Base-by-base conservation (phyloP, 129 eudicot species). In the Smallanthus sonchifolius region DNA sequence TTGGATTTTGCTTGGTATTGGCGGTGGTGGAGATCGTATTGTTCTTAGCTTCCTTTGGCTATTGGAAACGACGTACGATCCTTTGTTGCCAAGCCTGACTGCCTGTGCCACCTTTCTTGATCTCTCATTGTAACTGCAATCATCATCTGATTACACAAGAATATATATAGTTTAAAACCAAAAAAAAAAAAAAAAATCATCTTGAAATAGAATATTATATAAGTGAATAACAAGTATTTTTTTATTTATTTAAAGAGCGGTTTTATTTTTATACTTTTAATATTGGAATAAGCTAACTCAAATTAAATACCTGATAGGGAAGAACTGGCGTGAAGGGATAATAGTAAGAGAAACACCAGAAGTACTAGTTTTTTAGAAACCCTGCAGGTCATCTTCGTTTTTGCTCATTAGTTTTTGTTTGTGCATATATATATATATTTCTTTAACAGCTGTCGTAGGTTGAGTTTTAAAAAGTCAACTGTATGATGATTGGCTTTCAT, bases 31-130 rank as follows among this genome's bases (percentile, higher is more conserved):
- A 19, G 62, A 55, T 55, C 36, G 11, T 2, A 2, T 40, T n/a
- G 61, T 77, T 77, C 81, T 69, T 77, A 77, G 75, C 32, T 19
- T 34, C 37, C 81, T 77, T 69, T 52, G 38, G 43, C 60, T 54
- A 15, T 42, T n/a, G 2, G 16, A 39, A 76, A 43, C 38, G 2
- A 34, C 37, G 0, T 4, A 34, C 37, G 0, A 55, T 49, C 68
- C 36, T 56, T 7, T 43, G 24, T 43, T 13, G 68, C 80, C 80
- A 76, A 42, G 57, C 68, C 14, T n/a, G n/a, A n/a, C n/a, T n/a
- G n/a, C n/a, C n/a, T 34, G 57, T 57, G 47, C 57, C 75, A 77
- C 19, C 48, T 77, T 55, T 49, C 40, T 24, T 11, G 32, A 43
- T 42, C 38, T 59, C 34, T 35, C 34, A 17, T 56, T 68, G 20